Conservation (phyloP, 2,329 filamentous ascomycete genomes). For the Apiospora sp. region DNA sequence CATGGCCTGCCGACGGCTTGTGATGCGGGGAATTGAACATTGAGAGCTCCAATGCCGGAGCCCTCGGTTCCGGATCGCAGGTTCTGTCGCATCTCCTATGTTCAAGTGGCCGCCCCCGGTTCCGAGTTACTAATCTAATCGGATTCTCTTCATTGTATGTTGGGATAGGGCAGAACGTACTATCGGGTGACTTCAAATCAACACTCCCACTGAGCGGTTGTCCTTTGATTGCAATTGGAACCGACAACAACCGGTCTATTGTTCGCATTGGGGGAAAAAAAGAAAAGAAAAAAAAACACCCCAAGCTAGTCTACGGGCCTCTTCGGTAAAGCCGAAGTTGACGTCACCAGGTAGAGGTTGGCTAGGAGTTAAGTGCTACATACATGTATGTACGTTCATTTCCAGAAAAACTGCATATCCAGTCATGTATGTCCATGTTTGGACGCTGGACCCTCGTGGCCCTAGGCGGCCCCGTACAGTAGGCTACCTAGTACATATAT, state of each 20-base stretch:
- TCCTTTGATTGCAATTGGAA: not conserved
- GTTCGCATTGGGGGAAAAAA: not conserved
- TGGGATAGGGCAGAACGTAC: not conserved
- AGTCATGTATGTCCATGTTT: not conserved
- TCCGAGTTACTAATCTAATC: not conserved
- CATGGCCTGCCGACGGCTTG: not conserved
- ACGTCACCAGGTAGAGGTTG: not conserved
- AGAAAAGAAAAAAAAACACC: no score
- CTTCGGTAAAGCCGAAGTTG: not conserved
- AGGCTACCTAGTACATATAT: conserved; percentile 55
- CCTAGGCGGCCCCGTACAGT: not conserved
- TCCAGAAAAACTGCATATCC: not conserved
- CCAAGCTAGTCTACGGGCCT: not conserved
- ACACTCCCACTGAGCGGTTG: not conserved
- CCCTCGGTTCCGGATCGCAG: not conserved
- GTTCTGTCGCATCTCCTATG: not conserved
- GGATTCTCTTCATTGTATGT: not conserved
- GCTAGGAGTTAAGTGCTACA: not conserved
- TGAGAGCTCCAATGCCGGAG: not conserved
- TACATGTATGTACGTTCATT: no score
- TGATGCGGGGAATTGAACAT: not conserved
- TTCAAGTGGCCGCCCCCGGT: not conserved
- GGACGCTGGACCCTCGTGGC: not conserved
- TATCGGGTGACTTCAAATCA: not conserved
- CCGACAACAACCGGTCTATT: not conserved